phyloP scores from a whole-genome alignment of 768 basidiomycete genomes.

The Filobasidium wieringae region DNA sequence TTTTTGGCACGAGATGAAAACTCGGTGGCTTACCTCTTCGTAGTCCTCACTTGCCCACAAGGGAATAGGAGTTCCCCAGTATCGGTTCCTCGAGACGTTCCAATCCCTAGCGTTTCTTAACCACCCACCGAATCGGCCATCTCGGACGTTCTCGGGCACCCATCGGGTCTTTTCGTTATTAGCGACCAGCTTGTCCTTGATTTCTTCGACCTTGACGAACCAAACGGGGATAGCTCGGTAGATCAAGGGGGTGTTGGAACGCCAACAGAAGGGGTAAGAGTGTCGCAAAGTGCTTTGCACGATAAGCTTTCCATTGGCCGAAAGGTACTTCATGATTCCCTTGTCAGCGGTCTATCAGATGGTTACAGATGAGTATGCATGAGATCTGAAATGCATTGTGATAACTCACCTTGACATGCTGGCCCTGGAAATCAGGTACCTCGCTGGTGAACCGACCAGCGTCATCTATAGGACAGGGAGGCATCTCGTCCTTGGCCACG shows the following conservation, averaged over 20 bases:
- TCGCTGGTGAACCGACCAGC: constrained; percentile 72
- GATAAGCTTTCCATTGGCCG: constrained; percentile 73
- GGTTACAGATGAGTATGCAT: background rate
- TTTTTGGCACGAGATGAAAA: background rate
- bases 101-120: constrained; percentile 95
- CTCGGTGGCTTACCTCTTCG: constrained; percentile 55
- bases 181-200: constrained; percentile 71
- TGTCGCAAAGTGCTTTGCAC: constrained; percentile 77
- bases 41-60: constrained; percentile 89
- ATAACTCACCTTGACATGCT: constrained; percentile 66
- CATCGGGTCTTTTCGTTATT: constrained; percentile 88
- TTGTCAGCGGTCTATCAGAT: constrained; percentile 70
- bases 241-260: constrained; percentile 90
- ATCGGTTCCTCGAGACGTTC: constrained; percentile 97
- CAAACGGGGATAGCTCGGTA: constrained; percentile 92
- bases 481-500: constrained; percentile 76
- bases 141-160: constrained; percentile 86
- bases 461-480: constrained; percentile 92
- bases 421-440: constrained; percentile 77
- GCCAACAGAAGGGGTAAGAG: constrained; percentile 96
- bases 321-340: constrained; percentile 79
- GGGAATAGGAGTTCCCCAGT: constrained; percentile 97
- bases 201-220: constrained; percentile 81
- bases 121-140: constrained; percentile 93
- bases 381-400: background rate